phyloP scores from a whole-genome alignment of 106 monocot genomes.

The Acorus gramineus region DNA sequence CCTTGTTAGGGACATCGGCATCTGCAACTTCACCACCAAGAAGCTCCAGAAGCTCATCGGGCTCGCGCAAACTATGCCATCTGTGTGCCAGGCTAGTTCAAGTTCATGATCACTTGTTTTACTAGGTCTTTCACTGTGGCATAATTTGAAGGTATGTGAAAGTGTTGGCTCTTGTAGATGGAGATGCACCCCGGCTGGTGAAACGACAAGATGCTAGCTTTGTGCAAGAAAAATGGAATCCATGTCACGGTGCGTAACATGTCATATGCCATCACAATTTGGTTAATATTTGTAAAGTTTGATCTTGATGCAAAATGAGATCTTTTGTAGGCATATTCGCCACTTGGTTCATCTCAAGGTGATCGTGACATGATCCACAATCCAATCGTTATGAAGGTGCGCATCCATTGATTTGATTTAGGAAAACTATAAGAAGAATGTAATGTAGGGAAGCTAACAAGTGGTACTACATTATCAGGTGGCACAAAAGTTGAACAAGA shows the following conservation, averaged over 20 bases:
- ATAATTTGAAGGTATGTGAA: no score
- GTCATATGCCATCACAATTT: background rate
- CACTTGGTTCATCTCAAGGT: conserved; percentile 24
- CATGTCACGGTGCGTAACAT: conserved; percentile 20
- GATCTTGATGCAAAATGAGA: no score
- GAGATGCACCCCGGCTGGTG: conserved; percentile 64
- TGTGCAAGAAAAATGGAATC: conserved; percentile 40
- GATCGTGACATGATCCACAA: conserved; percentile 33
- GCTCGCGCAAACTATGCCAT: conserved; percentile 27
- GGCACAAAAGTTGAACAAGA: conserved; percentile 50
- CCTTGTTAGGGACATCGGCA: conserved; percentile 40
- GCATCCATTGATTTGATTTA: background rate
- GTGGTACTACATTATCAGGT: conserved; percentile 8
- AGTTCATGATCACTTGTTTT: background rate
- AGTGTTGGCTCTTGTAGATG: conserved; percentile 15
- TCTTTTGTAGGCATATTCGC: conserved; percentile 44
- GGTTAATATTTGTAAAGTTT: background rate
- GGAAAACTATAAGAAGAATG: background rate
- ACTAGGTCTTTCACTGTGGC: background rate
- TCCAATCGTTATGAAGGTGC: conserved; percentile 29
- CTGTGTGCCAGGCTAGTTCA: conserved; percentile 38
- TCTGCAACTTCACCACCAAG: conserved; percentile 41
- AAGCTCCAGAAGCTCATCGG: conserved; percentile 33
- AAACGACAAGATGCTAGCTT: conserved; percentile 40
- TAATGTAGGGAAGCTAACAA: no score